Base-by-base conservation (phyloP, 495 filamentous ascomycete genomes). In the Friedmanniomyces simplex region DNA sequence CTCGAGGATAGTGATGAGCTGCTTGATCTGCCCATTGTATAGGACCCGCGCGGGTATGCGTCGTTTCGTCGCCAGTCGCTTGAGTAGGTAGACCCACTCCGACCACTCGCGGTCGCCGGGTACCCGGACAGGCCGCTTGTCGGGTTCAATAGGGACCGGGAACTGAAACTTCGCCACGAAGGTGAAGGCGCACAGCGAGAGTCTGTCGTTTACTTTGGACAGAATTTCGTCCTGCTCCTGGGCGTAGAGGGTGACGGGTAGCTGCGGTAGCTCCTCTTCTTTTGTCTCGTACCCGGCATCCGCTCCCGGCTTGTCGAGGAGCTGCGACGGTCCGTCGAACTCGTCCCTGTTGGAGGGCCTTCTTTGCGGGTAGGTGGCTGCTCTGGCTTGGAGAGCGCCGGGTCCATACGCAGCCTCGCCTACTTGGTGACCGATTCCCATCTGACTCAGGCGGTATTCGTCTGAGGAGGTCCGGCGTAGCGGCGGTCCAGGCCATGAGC, bases 141-240 rank as follows among this genome's bases (percentile, higher is more conserved):
- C 85, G 66, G 77, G 69, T 63, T 88, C 85, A 65, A 91, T 63
- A 16, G 88, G 88, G 65, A 94, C 87, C 11, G 87, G 88, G 67
- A 94, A 94, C 69, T 89, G 86, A 67, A 91, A 91, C 71, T 85
- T 88, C 64, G 88, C 88, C 63, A 94, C 80, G 69, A 91, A 94
- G 75, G 91, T 85, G 76, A 84, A 94, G 26, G 87, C 88, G 68
- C 86, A 91, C 68, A 84, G 83, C 45, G 88, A 88, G 43, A 94
- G 76, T 52, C 86, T 79, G 69, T 89, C 86, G 73, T 94, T 91
- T 69, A 94, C 86, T 62, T 81, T 75, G 52, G 77, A 79, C 57
- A 94, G 74, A 61, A 91, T 85, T 66, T 77, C 80, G 71, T 94
- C 87, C 76, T 91, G 87, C 70, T 91, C 87, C 69, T 87, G 80